Base-by-base conservation (phyloP, 2,329 filamentous ascomycete species). In the Emericellopsis cladophorae region DNA sequence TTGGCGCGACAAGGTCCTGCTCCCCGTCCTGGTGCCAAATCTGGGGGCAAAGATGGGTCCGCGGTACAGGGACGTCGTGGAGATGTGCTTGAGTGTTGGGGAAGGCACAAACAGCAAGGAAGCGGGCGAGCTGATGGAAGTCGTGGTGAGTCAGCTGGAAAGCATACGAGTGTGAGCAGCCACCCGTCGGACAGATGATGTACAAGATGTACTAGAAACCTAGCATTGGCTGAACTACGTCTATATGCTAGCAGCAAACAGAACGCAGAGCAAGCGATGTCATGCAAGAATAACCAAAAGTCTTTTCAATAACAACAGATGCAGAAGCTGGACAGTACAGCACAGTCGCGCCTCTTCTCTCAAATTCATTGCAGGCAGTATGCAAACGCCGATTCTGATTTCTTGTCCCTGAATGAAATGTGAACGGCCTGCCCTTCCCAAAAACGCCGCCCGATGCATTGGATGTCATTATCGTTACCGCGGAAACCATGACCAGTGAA, bases 1-100 rank as follows among this genome's bases (percentile, higher is more conserved):
- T 15, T 68, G 65, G 54, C 56, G 64, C 22, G 64, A 68, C 41
- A 62, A 57, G 43, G 55, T 68, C 22, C 50, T 67, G 9, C 45
- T 65, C 37, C 54, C 59, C 10, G 57, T 55, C 10, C 52, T 68
- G 16, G 62, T 68, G 4, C 62, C 63, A 2, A 57, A 55, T 1
- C 44, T 68, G 11, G 59, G 59, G 1, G 61, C 58, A 44, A 67
- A 66, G 46, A 56, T 63, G 4, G 65, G 65, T 4, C 51, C 53
- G 24, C 41, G 55, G 15, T 68, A 67, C 46, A 53, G 52, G 23
- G 54, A 61, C 21, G 59, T 67, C 4, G 65, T 68, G 6, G 62
- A 64, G 42, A 56, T 55, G 44, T 68, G 64, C 43, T 48, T 68
- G 5, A 49, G 48, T 31, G 62, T 51, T 9, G 55, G 48, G 16